Base-by-base conservation (phyloP, 2,329 filamentous ascomycete genomes). In the Saccharata proteae region DNA sequence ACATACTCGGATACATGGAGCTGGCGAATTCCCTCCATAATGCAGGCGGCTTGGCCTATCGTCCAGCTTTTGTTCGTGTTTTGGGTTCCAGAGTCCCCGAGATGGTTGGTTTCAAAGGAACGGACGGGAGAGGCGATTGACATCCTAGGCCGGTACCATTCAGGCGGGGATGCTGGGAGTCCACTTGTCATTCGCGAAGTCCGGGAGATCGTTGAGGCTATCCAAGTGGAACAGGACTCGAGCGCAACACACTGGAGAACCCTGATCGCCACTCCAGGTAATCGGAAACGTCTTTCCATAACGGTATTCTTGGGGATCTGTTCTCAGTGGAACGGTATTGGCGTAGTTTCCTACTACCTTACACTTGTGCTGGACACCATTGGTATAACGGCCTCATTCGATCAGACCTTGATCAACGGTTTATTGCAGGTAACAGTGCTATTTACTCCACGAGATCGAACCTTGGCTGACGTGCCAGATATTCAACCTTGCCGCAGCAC, bases 251-350 rank as follows among this genome's bases (percentile, higher is more conserved):
- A 16, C 11, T 38, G 23, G 30, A 20, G 18, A 13, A 38, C 29
- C n/a, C 19, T 36, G 11, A 17, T 35, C 11, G 28, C 33, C 5
- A 30, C 33, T 8, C 14, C 33, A 1, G 69, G 66, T 22, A 74
- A 73, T 46, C 61, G 68, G 21, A 62, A 65, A 40, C 58, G 70
- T 20, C 52, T 71, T 16, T 45, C 69, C 29, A 69, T 75, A 34
- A 52, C 67, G n/a, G 47, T 71, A 28, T 35, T 27, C 14, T 55
- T 67, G 6, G 69, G 68, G 37, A 54, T 71, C 37, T 73, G 73
- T 54, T 65, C 63, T 6, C 70, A 74, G 39, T 73, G 66, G 65
- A 67, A 61, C 32, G 69, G 69, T 20, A 71, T 71, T 40, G 62
- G 59, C 24, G 44, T 67, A 6, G 58, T 64, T 18, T 60, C 55